Conservation (phyloP, 768 basidiomycete genomes). For the Tulasnella sp. region DNA sequence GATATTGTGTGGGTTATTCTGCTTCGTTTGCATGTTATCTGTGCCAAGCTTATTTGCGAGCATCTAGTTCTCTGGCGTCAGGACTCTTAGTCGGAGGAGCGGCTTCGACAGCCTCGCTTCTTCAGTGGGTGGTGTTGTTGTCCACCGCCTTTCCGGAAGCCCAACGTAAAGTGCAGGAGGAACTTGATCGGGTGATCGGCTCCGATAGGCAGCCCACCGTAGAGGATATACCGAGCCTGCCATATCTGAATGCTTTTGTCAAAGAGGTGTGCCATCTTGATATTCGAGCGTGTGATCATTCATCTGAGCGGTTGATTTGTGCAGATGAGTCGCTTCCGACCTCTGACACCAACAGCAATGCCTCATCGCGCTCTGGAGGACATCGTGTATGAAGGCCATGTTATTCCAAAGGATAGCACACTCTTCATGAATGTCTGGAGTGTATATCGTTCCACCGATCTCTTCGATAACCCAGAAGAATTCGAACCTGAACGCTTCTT, state of each 20-base stretch:
- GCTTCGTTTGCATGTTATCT: too few relatives aligned
- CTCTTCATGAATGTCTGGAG: conserved; percentile 1
- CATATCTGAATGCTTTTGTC: conserved; percentile 27
- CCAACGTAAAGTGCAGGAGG: conserved; percentile 22
- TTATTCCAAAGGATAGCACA: background rate
- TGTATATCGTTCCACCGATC: background rate
- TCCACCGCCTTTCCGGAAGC: conserved; percentile 17
- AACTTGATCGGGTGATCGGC: conserved; percentile 27
- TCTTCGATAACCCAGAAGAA: conserved; percentile 3
- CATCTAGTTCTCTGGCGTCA: too few relatives aligned
- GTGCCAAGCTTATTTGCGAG: too few relatives aligned
- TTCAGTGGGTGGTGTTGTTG: background rate
- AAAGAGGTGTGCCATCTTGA: too few relatives aligned
- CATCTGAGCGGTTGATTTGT: background rate
- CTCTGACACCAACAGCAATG: background rate
- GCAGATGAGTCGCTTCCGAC: background rate
- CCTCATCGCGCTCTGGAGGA: background rate
- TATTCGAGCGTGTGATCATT: background rate
- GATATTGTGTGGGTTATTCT: too few relatives aligned
- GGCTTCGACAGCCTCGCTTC: background rate
- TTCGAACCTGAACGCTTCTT: conserved; percentile 1
- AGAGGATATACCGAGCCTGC: conserved; percentile 27
- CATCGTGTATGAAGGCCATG: background rate
- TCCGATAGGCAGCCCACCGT: conserved; percentile 22
- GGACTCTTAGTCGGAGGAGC: too few relatives aligned